Percentiles rank a stretch among this genome's conserved stretches.
phyloP scores from a whole-genome alignment of 108 stramenopile species.

The Schizochytrium sp. region DNA sequence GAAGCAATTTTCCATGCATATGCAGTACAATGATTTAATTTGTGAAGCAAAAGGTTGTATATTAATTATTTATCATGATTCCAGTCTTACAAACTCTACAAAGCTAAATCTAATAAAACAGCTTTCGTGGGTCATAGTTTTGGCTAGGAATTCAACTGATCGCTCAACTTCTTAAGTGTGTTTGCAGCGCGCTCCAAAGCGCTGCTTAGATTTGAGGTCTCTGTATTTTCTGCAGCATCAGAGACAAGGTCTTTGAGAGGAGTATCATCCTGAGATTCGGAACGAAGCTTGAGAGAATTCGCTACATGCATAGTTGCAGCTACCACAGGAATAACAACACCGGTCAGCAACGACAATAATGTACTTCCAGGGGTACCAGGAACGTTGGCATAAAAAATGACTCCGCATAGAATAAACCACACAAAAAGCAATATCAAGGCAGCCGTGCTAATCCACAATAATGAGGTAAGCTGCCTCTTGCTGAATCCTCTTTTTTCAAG shows the following conservation, averaged over 20 bases:
- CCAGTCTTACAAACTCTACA: no score
- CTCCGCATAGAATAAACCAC: constrained; percentile 22
- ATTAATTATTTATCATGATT: no score
- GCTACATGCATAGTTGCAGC: constrained; percentile 13
- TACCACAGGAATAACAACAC: neutral
- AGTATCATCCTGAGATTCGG: neutral
- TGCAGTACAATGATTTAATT: no score
- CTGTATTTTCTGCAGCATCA: neutral
- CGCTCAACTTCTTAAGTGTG: neutral
- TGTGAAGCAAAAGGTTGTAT: no score
- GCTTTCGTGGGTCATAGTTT: neutral
- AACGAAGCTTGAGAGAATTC: neutral
- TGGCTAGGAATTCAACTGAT: neutral
- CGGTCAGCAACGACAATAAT: neutral
- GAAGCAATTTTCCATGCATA: neutral
- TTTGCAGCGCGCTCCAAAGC: neutral
- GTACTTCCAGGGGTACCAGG: neutral
- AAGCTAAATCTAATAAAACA: no score
- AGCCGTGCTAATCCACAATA: constrained; percentile 22
- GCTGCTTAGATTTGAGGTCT: neutral
- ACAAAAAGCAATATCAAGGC: neutral
- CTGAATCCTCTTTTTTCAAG: constrained; percentile 44
- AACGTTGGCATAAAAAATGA: constrained; percentile 28
- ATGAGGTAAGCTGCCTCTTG: constrained; percentile 23
- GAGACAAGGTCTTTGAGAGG: neutral